Evolutionary conservation across 345 rosid genomes (phyloP), one percentile per base, ranked within the genome.

Genomic region (Sisymbrium irio): DNA sequence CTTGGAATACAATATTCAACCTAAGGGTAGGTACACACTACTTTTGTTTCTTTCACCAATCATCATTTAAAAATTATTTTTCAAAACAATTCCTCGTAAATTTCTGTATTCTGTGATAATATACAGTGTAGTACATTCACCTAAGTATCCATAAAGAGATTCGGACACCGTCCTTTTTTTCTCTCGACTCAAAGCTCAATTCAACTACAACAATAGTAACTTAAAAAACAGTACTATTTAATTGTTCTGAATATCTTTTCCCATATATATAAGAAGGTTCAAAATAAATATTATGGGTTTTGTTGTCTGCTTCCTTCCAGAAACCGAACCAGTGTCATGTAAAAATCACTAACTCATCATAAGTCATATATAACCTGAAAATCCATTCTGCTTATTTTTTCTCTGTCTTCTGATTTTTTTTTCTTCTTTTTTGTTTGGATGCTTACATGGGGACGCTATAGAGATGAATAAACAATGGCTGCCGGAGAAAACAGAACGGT

Each of bases 401-500:
- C 7, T 62, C 5, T 40, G 2, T 42, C 18, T 62, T 62, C 13
- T 40, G 20, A 50, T 40, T 32, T 40, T 28, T 7, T 8, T 45
- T 11, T 36, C 33, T n/a, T 7, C 2, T 33, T 14, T 40, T 54
- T 10, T 47, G 11, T 28, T 10, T 36, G 50, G 11, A 41, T 69
- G 35, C 35, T 30, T 30, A 30, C 33, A 30, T 30, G 33, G 68
- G 55, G 65, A 44, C 33, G 45, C 15, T 51, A 37, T 22, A 71
- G 56, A 71, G 49, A 71, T 50, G 53, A 62, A 51, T 39, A 64
- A 64, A 55, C 54, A 73, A 73, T 74, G 78, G 65, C 10, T 44
- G 37, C 71, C 30, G 72, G 75, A 35, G 85, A 82, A 19, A 76
- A 53, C 54, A 62, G 69, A 61, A 40, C 65, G 22, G 53, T 84